Evolutionary conservation across 768 basidiomycete genomes (phyloP), one percentile per base, ranked within the genome.

Genomic region (Dioszegia aurantiaca): DNA sequence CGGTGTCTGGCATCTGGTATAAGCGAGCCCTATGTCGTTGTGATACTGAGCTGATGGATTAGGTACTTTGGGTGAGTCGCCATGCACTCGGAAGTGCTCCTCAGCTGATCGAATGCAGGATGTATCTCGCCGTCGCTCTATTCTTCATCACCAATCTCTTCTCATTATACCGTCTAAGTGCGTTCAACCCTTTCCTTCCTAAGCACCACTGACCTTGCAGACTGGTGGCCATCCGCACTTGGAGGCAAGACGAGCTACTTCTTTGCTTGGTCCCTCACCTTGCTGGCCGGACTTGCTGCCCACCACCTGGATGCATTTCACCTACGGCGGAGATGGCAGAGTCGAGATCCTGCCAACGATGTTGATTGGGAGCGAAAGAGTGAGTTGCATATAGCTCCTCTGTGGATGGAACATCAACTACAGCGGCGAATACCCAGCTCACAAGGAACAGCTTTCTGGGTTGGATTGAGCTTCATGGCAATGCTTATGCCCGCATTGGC

Each of bases 111-210:
- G 9, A 17, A 55, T 56, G 57, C 55, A 77, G 78, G 6, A 63
- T 74, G 52, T 80, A 80, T 51, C 71, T 80, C 26, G 77, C 78
- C 4, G 75, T 78, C 4, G 79, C 77, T 2, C 64, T 80, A n/a
- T 68, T 80, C 33, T 80, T 80, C 67, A 75, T 79, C 47, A 80
- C 79, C 24, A 77, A 77, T 42, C 67, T 79, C 8, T 80, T 80
- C 66, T 78, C 79, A 27, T 67, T 80, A 8, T 80, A 79, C 42
- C 66, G 77, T 0, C 69, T 77, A 11, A 73, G 70, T 74, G 23
- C 33, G 74, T 60, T 12, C 0, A 28, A 1, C 24, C 17, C 48
- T 12, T 31, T 16, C 12, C 6, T 14, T 9, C 2, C 16, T 58
- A 36, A 4, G 19, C 14, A 4, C 44, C 11, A 36, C 47, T 61